Evolutionary conservation across 441 rosid species (phyloP).

Genomic region (Pelargonium citronellum): DNA sequence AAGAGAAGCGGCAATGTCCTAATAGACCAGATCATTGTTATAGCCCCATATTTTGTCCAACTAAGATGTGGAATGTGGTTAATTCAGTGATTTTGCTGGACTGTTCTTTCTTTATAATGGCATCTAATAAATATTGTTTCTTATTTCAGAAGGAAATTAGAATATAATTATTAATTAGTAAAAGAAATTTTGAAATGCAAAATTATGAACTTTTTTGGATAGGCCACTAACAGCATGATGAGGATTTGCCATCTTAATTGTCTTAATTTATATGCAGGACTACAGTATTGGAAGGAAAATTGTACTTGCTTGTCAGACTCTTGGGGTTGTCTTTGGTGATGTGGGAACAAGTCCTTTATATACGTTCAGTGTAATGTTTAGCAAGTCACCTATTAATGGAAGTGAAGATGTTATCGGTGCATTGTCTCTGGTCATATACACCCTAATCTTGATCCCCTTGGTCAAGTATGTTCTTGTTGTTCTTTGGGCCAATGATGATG

Average conservation of each 20-base stretch:
- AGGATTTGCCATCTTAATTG: constrained; percentile 1
- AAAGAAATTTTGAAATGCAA: neutral
- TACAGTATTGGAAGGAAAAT: constrained; percentile 64
- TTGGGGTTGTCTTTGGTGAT: constrained; percentile 93
- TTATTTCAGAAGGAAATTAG: neutral
- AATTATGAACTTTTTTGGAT: neutral
- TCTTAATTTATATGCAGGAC: constrained; percentile 48
- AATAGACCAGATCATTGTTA: neutral
- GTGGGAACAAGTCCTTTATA: constrained; percentile 97
- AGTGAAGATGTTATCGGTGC: constrained; percentile 89
- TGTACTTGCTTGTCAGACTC: constrained; percentile 78
- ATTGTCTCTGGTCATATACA: constrained; percentile 75
- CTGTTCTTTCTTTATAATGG: neutral
- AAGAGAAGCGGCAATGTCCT: neutral
- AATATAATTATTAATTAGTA: neutral
- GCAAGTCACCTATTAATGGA: constrained; percentile 69
- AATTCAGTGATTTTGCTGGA: neutral
- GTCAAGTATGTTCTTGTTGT: constrained; percentile 86
- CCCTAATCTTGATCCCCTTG: constrained; percentile 76
- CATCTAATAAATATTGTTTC: neutral
- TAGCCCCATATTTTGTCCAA: neutral
- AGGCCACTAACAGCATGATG: neutral
- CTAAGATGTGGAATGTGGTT: neutral
- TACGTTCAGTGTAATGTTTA: constrained; percentile 87
- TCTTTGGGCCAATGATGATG: constrained; percentile 96